Evolutionary conservation across 2,329 filamentous ascomycete genomes (phyloP), one percentile per base, ranked within the genome.

Genomic region (Pseudocercospora musae): DNA sequence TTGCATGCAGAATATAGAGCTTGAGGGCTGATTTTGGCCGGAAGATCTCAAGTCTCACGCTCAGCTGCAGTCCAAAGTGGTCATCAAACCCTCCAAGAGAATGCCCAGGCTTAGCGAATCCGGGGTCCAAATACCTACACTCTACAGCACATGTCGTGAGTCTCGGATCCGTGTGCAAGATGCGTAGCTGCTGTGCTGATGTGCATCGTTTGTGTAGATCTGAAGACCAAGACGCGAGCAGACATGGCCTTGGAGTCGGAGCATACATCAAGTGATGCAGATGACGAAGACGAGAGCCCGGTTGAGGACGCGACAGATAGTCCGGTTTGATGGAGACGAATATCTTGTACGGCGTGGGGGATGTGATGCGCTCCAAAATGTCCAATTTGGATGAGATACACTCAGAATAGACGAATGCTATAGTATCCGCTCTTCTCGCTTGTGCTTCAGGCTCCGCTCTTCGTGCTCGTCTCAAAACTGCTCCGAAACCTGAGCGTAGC

Each of bases 261-360:
- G 42, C 65, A 64, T 40, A 33, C 46, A 11, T 57, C 57, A n/a
- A 63, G 62, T n/a, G 65, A 67, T 62, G 65, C 62, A 37, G 62
- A 67, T 60, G 62, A 60, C 55, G 62, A 67, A 48, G 58, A 62
- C 29, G 60, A 63, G 21, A 42, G 56, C 15, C 46, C n/a, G 40
- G 11, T 1, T 15, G n/a, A 0, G 44, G 31, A 31, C 33, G 33
- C 20, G 20, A 11, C 7, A 40, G 37, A 40, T 1, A 40, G 37
- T 40, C n/a, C 37, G 2, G 37, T 40, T 7, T 15, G 2, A 8
- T 40, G 37, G 4, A 8, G n/a, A n/a, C n/a, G n/a, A n/a, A n/a
- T n/a, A n/a, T n/a, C 13, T 15, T 13, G 33, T 4, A n/a, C 4
- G 2, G 13, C 13, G 5, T 37, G 13, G 9, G 29, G 4, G 29